Evolutionary conservation across 176 grass and related monocot genomes (phyloP).

Genomic region (Oryza coarctata): DNA sequence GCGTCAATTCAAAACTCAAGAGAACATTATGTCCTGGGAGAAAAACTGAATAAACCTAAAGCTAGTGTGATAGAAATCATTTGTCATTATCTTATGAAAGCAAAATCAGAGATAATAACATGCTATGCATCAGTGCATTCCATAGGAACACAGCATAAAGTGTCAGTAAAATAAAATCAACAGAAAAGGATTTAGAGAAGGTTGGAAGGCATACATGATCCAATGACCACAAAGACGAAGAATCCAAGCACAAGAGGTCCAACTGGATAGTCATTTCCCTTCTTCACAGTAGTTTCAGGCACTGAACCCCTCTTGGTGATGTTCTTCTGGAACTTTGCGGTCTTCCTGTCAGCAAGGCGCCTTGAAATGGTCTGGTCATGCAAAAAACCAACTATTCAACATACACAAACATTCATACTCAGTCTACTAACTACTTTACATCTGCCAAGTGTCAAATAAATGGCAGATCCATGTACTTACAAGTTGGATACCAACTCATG

Average conservation of each 20-base stretch:
- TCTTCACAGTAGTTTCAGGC: conserved; percentile 59
- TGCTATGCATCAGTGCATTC: background rate
- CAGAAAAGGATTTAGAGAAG: background rate
- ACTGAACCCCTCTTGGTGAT: conserved; percentile 65
- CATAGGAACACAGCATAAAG: background rate
- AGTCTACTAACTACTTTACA: background rate
- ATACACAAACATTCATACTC: background rate
- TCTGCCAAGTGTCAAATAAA: background rate
- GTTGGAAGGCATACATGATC: conserved; percentile 56
- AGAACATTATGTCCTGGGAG: background rate
- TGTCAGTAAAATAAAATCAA: background rate
- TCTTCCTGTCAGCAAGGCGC: conserved; percentile 64
- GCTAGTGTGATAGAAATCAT: background rate
- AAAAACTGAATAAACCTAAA: background rate
- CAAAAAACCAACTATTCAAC: conserved; percentile 15
- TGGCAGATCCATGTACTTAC: background rate
- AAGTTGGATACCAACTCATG: background rate
- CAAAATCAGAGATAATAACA: background rate
- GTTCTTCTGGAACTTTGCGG: conserved; percentile 63
- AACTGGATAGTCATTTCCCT: conserved; percentile 66
- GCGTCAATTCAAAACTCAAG: background rate
- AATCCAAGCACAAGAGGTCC: conserved; percentile 59
- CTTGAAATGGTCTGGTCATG: conserved; percentile 55
- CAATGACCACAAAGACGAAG: conserved; percentile 63
- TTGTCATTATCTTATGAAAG: background rate